These are phyloP conservation scores for Talaromyces liani DNA, from an alignment of 495 filamentous ascomycete species.

Conservation along the genomic window DNA sequence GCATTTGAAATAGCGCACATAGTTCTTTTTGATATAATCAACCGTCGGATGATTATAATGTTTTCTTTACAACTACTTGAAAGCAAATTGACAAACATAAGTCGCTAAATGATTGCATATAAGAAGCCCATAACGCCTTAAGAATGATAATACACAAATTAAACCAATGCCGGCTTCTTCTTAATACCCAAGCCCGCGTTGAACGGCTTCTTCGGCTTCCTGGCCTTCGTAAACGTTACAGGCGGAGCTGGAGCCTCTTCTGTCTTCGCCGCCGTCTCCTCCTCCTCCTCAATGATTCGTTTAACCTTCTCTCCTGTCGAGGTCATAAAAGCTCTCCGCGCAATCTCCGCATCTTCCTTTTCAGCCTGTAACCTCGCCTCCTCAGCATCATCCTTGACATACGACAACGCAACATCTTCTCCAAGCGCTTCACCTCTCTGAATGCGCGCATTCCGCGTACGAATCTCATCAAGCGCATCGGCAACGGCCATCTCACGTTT, in stretches of 20 bases:
- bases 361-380: constrained; percentile 58
- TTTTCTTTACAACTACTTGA: too few species aligned
- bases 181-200: constrained; percentile 75
- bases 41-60: too few species aligned
- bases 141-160: constrained; percentile 7
- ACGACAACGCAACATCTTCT: constrained; percentile 37
- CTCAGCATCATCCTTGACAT: constrained; percentile 40
- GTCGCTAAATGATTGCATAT: not conserved
- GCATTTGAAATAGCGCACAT: not conserved
- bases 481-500: constrained; percentile 96
- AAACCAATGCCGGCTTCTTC: constrained; percentile 62
- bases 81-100: not conserved
- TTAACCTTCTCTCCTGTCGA: constrained; percentile 47
- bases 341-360: constrained; percentile 79
- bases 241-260: constrained; percentile 40
- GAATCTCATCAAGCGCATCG: constrained; percentile 91
- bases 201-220: constrained; percentile 79
- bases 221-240: constrained; percentile 67
- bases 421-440: constrained; percentile 59
- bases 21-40: too few species aligned
- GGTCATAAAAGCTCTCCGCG: constrained; percentile 68
- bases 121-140: not conserved
- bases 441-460: constrained; percentile 80
- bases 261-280: constrained; percentile 21
- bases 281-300: constrained; percentile 40